Evolutionary conservation across 2,329 filamentous ascomycete species (phyloP), one percentile per base, ranked within the genome.

Genomic region (Malbranchea zuffiana): DNA sequence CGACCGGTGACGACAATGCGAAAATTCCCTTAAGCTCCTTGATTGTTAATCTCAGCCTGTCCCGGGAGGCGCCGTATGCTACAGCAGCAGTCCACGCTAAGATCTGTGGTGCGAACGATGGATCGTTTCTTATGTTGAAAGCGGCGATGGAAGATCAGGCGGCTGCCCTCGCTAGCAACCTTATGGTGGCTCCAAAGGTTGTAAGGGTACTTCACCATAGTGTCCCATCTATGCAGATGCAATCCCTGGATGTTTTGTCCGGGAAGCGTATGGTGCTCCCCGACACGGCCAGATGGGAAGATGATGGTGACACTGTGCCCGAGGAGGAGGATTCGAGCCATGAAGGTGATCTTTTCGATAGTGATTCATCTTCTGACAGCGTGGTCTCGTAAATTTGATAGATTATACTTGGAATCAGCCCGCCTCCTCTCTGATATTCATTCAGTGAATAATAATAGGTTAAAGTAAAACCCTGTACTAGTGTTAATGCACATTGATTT

Each of bases 1-100:
- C 35, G 3, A 5, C 27, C 35, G 3, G 4, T 16, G 16, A 6
- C 13, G 20, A 32, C 13, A 18, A 6, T 10, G 17, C 12, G 2
- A 7, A 15, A 17, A 7, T 15, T n/a, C 12, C 31, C 13, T 25
- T 38, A 16, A 38, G 26, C 11, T 5, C 8, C 12, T 17, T 38
- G 12, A 24, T 38, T 15, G 13, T 38, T 7, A 38, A 38, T 25
- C 35, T 38, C 20, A 38, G 35, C 17, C 23, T 38, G 21, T 31
- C 29, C 16, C 25, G 32, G 18, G 29, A 32, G 20, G 13, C 27
- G 3, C 28, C 35, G 6, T 11, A 12, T 11, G 32, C 18, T 10
- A 31, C 35, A 16, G 8, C 35, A 32, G 28, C 35, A 10, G 11
- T 17, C 12, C 23, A 38, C 27, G 11, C 25, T 20, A 13, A 12